Base-by-base conservation (phyloP, 192 early-diverging fungal species). In the Hyaloraphidium curvatum region DNA sequence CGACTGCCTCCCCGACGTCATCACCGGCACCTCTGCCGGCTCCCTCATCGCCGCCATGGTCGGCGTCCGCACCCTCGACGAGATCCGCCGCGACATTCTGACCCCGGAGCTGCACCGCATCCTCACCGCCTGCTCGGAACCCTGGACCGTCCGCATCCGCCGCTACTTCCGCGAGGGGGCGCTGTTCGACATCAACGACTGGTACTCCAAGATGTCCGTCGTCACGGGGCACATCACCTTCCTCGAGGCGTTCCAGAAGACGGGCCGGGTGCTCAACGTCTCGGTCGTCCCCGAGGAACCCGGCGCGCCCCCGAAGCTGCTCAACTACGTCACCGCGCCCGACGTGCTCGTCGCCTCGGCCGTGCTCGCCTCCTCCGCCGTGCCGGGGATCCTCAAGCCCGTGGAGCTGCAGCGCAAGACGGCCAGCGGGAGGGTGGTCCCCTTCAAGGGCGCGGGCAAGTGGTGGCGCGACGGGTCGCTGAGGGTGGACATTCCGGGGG, bases 381-480 rank as follows among this genome's bases (percentile, higher is more conserved):
- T 91, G 28, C 92, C 92, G 0, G 81, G 82, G 1, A 74, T 91
- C 3, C 62, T 97, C 40, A 79, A 80, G 39, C 79, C 92, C 2
- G 81, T 83, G 33, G 81, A 83, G 9, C 61, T 97, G 23, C 71
- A 89, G 64, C 73, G 75, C 66, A 97, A 91, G 59, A 74, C 71
- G 21, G 51, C 31, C 22, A 31, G 30, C 16, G 70, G 82, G 2
- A 61, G 71, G 17, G 56, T 89, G 4, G 67, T 77, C 35, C 82
- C 88, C 16, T 93, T 79, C 52, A 74, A 72, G 85, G 80, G 39
- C 35, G 54, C 40, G 75, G 91, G 40, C 11, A 67, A 70, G 13
- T 58, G 70, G 48, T 97, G 82, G 80, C 78, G 87, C 21, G 92
- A 97, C 65, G 92, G 92, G 9, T 82, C 80, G 25, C 71, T 97